Evolutionary conservation across 1,284 basidiomycete genomes (phyloP).

Genomic region (Rhodotorula sp.): DNA sequence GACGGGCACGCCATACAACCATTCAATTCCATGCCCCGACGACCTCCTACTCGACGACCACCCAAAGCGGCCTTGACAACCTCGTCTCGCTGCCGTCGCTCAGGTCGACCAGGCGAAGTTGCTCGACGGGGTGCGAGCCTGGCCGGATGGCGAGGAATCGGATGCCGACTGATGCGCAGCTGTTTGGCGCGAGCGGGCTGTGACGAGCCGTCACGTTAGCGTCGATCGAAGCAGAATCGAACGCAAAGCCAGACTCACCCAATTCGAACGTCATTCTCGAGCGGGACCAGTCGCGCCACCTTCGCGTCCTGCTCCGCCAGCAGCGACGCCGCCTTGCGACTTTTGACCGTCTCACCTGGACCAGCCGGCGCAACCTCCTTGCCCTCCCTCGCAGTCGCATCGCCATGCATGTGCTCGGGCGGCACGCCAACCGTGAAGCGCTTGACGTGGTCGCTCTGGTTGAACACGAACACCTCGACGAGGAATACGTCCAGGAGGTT

Average conservation of each 20-base stretch:
- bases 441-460: constrained; percentile 20
- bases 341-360: too few species aligned
- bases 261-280: constrained; percentile 38
- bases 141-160: constrained; percentile 34
- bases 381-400: background rate
- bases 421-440: constrained; percentile 28
- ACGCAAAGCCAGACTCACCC: constrained; percentile 15
- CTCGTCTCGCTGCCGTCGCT: constrained; percentile 26
- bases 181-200: constrained; percentile 31
- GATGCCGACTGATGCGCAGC: constrained; percentile 29
- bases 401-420: background rate
- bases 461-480: constrained; percentile 37
- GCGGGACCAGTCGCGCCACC: constrained; percentile 26
- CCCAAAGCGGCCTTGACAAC: constrained; percentile 19
- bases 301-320: background rate
- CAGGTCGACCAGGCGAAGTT: constrained; percentile 22
- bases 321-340: background rate
- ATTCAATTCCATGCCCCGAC: too few species aligned
- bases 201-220: too few species aligned
- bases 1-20: too few species aligned
- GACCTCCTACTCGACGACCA: constrained; percentile 24
- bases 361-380: background rate
- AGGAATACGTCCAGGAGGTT: constrained; percentile 39
- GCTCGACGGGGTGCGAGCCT: constrained; percentile 24
- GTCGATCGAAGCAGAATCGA: background rate